phyloP scores from a whole-genome alignment of 352 stramenopile genomes.

The Phytophthora cryptogea region DNA sequence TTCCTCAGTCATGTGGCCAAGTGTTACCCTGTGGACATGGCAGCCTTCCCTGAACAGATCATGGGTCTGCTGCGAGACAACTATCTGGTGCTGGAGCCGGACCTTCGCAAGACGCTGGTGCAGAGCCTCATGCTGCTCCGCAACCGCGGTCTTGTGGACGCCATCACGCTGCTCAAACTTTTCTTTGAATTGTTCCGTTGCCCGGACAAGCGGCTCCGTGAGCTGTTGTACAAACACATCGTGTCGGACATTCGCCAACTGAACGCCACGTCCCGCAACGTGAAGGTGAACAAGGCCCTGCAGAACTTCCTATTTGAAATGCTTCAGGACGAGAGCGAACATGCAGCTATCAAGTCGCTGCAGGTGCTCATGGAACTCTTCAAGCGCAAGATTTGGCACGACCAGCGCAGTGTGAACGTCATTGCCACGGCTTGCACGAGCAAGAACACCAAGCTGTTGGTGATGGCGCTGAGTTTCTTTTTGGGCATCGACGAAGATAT shows the following conservation, averaged over 20 bases:
- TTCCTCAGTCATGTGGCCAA: constrained; percentile 95
- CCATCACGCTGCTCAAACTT: constrained; percentile 93
- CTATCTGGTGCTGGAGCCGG: constrained; percentile 89
- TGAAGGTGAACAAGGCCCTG: constrained; percentile 95
- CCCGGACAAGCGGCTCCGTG: constrained; percentile 95
- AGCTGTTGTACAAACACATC: constrained; percentile 96
- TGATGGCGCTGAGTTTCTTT: constrained; percentile 97
- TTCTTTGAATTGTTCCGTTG: constrained; percentile 98
- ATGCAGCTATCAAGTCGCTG: constrained; percentile 88
- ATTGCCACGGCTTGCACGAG: constrained; percentile 92
- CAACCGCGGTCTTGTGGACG: constrained; percentile 93
- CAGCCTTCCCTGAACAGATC: constrained; percentile 88
- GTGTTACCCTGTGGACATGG: constrained; percentile 89
- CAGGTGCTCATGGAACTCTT: constrained; percentile 97
- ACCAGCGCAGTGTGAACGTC: constrained; percentile 96
- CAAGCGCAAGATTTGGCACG: constrained; percentile 96
- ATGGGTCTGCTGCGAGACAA: constrained; percentile 93
- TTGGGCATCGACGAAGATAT: constrained; percentile 98
- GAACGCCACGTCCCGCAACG: constrained; percentile 92
- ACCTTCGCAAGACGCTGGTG: constrained; percentile 94
- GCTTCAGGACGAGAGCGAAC: constrained; percentile 89
- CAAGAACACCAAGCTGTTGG: constrained; percentile 87
- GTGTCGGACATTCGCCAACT: constrained; percentile 93
- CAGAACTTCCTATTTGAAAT: constrained; percentile 97
- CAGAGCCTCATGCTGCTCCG: constrained; percentile 96